phyloP scores from a whole-genome alignment of 1,284 basidiomycete genomes.

The Blastosporella zonata region DNA sequence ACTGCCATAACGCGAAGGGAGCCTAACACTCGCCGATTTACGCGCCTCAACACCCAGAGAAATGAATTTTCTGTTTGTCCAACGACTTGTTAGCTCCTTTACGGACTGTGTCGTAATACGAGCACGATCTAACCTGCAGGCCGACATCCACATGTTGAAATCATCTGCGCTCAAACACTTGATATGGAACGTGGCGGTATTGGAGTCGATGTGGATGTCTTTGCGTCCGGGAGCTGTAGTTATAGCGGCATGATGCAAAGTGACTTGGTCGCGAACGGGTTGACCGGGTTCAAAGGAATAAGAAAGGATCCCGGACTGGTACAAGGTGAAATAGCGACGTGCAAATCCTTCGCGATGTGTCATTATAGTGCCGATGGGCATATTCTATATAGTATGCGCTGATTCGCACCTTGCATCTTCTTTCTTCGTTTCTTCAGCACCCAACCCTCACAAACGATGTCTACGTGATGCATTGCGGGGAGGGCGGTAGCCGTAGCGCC shows the following conservation, averaged over 20 bases:
- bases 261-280: constrained; percentile 67
- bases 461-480: constrained; percentile 14
- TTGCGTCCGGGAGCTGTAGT: constrained; percentile 64
- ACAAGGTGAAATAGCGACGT: constrained; percentile 72
- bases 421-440: constrained; percentile 79
- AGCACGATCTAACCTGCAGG: constrained; percentile 52
- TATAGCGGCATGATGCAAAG: constrained; percentile 68
- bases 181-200: constrained; percentile 74
- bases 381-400: background rate
- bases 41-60: constrained; percentile 46
- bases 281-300: constrained; percentile 75
- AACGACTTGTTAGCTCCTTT: background rate
- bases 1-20: constrained; percentile 37
- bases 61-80: constrained; percentile 55
- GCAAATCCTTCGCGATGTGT: constrained; percentile 68
- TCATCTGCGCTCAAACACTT: constrained; percentile 70
- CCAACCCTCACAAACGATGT: constrained; percentile 66
- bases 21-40: constrained; percentile 43
- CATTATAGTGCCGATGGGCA: constrained; percentile 6
- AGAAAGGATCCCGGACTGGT: constrained; percentile 63
- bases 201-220: constrained; percentile 78
- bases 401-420: constrained; percentile 72
- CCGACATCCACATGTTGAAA: constrained; percentile 71
- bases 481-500: constrained; percentile 17
- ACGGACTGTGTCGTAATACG: background rate